phyloP scores from a whole-genome alignment of 768 basidiomycete genomes.

The Termitomyces sp. region DNA sequence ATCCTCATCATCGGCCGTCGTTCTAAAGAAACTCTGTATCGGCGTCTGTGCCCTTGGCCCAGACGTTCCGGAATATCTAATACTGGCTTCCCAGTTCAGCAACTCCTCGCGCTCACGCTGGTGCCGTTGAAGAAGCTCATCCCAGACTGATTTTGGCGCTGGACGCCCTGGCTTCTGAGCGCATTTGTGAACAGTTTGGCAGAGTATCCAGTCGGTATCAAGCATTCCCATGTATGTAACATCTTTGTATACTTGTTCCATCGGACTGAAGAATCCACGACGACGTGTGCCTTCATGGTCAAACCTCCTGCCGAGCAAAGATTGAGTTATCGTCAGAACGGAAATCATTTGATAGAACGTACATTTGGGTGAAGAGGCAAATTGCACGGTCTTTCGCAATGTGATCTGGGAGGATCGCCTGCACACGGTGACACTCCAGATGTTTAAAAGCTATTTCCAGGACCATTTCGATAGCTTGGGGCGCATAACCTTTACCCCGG shows the following conservation, averaged over 20 bases:
- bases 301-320: conserved; percentile 41
- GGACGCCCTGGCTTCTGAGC: conserved; percentile 15
- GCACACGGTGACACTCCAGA: conserved; percentile 45
- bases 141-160: conserved; percentile 49
- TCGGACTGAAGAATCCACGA: conserved; percentile 44
- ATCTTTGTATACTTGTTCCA: conserved; percentile 50
- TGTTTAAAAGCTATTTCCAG: conserved; percentile 45
- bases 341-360: conserved; percentile 4
- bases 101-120: conserved; percentile 54
- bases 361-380: conserved; percentile 45
- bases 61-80: background rate
- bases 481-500: conserved; percentile 41
- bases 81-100: conserved; percentile 42
- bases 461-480: conserved; percentile 40
- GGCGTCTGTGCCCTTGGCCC: conserved; percentile 5
- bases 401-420: conserved; percentile 46
- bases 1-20: background rate
- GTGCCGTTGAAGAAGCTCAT: conserved; percentile 58
- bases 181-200: background rate
- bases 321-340: too few species aligned
- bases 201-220: conserved; percentile 56
- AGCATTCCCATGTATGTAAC: conserved; percentile 57
- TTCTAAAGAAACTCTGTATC: conserved; percentile 1
- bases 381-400: conserved; percentile 39
- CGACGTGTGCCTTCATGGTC: conserved; percentile 61